Conservation (phyloP, 495 filamentous ascomycete species). For the Darksidea phi region DNA sequence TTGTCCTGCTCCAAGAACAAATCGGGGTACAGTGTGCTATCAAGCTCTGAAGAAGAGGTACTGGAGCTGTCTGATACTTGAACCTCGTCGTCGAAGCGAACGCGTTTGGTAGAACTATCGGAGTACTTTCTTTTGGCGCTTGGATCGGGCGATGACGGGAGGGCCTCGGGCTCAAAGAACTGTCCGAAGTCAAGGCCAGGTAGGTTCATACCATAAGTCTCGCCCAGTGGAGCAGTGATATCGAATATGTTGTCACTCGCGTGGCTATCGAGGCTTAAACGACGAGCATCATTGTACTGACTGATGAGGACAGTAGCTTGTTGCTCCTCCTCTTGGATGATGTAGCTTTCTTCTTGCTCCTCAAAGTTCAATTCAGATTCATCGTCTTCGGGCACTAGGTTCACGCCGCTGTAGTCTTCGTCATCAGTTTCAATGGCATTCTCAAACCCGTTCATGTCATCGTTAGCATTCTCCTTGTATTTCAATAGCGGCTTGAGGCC, state of each 20-base stretch:
- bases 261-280: conserved; percentile 20
- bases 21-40: conserved; percentile 62
- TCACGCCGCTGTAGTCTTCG: conserved; percentile 68
- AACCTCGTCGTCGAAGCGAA: conserved; percentile 50
- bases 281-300: conserved; percentile 15
- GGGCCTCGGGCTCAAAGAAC: conserved; percentile 26
- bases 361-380: conserved; percentile 70
- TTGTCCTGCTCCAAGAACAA: conserved; percentile 71
- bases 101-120: conserved; percentile 44
- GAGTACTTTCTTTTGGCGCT: conserved; percentile 26
- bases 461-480: conserved; percentile 20
- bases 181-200: conserved; percentile 25
- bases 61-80: conserved; percentile 50
- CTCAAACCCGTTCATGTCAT: conserved; percentile 17
- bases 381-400: conserved; percentile 70
- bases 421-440: conserved; percentile 55
- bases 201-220: background rate
- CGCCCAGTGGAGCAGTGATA: conserved; percentile 3
- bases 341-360: conserved; percentile 58
- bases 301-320: conserved; percentile 34
- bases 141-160: conserved; percentile 6
- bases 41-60: conserved; percentile 51
- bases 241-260: conserved; percentile 22
- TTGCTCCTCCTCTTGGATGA: conserved; percentile 57
- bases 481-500: conserved; percentile 19